phyloP scores from a whole-genome alignment of 2,329 filamentous ascomycete species.

The Botryotinia convoluta region DNA sequence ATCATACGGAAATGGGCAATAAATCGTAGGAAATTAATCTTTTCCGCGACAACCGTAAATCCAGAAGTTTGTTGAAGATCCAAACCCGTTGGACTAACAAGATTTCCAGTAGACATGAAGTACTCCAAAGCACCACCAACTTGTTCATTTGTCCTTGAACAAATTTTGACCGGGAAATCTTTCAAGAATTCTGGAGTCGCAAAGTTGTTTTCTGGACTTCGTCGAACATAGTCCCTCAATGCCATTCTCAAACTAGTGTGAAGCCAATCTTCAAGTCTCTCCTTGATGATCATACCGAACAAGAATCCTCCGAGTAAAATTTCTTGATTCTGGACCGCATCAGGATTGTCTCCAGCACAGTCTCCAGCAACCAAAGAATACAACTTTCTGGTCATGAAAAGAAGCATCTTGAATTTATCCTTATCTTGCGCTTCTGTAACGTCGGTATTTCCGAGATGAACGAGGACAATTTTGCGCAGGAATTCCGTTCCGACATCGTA shows the following conservation, averaged over 20 bases:
- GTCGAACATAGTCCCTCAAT: conserved; percentile 57
- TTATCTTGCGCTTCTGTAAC: conserved; percentile 80
- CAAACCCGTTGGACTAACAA: conserved; percentile 85
- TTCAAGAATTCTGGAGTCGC: conserved; percentile 72
- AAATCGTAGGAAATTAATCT: conserved; percentile 98
- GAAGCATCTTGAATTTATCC: conserved; percentile 90
- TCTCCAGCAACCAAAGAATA: conserved; percentile 92
- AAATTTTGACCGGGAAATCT: conserved; percentile 75
- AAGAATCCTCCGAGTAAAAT: conserved; percentile 89
- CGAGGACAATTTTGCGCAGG: conserved; percentile 81
- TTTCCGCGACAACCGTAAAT: conserved; percentile 95
- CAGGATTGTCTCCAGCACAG: conserved; percentile 90
- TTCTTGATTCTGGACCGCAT: conserved; percentile 95
- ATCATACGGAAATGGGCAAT: conserved; percentile 99
- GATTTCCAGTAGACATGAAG: conserved; percentile 92
- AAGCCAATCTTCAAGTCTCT: conserved; percentile 87
- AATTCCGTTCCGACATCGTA: conserved; percentile 92
- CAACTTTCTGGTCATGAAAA: conserved; percentile 96
- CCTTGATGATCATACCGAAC: conserved; percentile 94
- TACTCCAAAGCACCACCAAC: conserved; percentile 86
- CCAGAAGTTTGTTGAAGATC: conserved; percentile 94
- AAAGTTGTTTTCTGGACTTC: conserved; percentile 65
- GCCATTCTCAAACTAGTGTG: conserved; percentile 50
- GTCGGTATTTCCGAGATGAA: conserved; percentile 82
- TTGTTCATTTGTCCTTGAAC: conserved; percentile 82